Evolutionary conservation across 1,284 basidiomycete genomes (phyloP), one percentile per base, ranked within the genome.

Genomic region (Anthracocystis setariae): DNA sequence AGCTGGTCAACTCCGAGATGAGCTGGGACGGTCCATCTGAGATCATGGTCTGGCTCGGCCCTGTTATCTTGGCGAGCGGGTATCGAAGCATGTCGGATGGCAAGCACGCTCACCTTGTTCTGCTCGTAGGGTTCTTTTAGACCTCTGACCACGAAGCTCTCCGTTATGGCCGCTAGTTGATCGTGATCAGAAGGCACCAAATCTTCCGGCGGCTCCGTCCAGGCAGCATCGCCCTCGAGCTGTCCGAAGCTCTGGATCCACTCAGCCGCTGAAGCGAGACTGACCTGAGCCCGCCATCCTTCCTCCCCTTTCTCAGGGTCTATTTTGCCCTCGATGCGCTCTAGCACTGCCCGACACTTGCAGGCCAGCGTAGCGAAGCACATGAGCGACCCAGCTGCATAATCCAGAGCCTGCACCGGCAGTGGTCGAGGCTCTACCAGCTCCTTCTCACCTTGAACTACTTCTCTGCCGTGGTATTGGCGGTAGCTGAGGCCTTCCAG

Each of bases 361-460:
- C 43, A 52, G 3, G 63, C 48, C 17, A 71, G 45, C 7, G 45
- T 54, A 3, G 54, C 57, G 20, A 71, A 67, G 18, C 88, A 86
- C 12, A 90, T 85, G 25, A 90, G 77, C 69, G 88, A 88, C 0
- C 87, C 89, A 2, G 88, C 87, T 0, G 87, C 86, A 65, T 90
- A 88, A 72, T 90, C 89, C 2, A 90, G 76, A 3, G 87, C 88
- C 75, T 89, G 89, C 81, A 89, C 84, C 0, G 89, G 89, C 23
- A 90, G 80, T 3, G 87, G 39, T 44, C 50, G 64, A 3, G 78
- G 59, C 21, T 61, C 84, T n/a, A 88, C 87, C 25, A 37, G 15
- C 35, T 37, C n/a, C 5, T 45, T 37, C 27, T 13, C 12, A 17
- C 20, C 46, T 17, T 57, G 43, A 2, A 58, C 38, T 3, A 66